A percentile compares a stretch with the other conserved stretches of the same genome.
phyloP scores from a whole-genome alignment of 148 eudicot genomes.

The Persicaria tinctoria region DNA sequence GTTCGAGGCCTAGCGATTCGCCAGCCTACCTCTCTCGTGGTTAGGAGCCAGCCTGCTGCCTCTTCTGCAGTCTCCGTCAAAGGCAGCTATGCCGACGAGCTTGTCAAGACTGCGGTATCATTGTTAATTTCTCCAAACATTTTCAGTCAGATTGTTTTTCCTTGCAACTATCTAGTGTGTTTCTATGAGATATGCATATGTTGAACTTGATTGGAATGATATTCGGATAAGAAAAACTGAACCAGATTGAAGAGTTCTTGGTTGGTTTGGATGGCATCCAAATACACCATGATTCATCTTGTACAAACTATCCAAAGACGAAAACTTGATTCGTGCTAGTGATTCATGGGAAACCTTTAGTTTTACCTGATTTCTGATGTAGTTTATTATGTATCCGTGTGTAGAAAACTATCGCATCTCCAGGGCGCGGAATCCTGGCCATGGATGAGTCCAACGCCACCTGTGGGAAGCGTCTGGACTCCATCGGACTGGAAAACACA shows the following conservation, averaged over 20 bases:
- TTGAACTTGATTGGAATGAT: too few relatives aligned
- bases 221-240: too few relatives aligned
- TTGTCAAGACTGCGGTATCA: slow-evolving; percentile 70
- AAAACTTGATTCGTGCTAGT: too few relatives aligned
- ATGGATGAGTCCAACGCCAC: slow-evolving; percentile 52
- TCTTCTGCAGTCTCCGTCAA: slow-evolving; percentile 33
- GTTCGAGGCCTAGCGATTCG: slow-evolving; percentile 61
- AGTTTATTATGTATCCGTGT: too few relatives aligned
- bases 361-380: too few relatives aligned
- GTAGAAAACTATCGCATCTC: slow-evolving; percentile 45
- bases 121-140: too few relatives aligned
- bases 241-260: too few relatives aligned
- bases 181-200: too few relatives aligned
- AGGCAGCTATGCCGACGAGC: slow-evolving; percentile 77
- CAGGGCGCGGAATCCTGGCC: slow-evolving; percentile 47
- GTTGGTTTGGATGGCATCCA: too few relatives aligned
- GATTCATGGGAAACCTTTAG: too few relatives aligned
- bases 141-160: neutral
- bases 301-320: too few relatives aligned
- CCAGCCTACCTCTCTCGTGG: slow-evolving; percentile 30
- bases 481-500: slow-evolving; percentile 44
- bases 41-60: slow-evolving; percentile 34
- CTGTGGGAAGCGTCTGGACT: slow-evolving; percentile 45
- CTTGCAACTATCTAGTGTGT: neutral
- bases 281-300: too few relatives aligned